Base-by-base conservation (phyloP, 2,329 filamentous ascomycete species). In the Tolypocladium tundrense region DNA sequence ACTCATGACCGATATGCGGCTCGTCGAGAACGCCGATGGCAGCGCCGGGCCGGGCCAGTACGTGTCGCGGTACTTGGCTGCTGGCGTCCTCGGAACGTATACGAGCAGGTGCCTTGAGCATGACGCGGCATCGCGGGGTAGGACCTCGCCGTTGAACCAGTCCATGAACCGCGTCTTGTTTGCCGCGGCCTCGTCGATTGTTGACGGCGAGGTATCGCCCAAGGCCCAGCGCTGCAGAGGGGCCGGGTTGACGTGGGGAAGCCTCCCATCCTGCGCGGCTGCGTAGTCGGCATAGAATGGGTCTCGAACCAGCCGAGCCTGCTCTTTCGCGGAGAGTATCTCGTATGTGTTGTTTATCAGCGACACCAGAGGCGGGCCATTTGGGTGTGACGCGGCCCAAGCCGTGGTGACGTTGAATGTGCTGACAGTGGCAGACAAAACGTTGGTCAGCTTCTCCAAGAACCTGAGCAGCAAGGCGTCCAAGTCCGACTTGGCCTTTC, bases 91-190 rank as follows among this genome's bases (percentile, higher is more conserved):
- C 60, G 43, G 76, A 1, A 76, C 68, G 60, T 83, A 82, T 16
- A 84, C 65, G 21, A 82, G 60, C 0, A 84, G 59, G 27, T 71
- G 75, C 7, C 78, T 72, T 4, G 77, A 80, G 67, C 81, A 84
- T 57, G 35, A 73, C 58, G 0, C 63, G 2, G 40, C 11, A n/a
- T 57, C 51, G 24, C 37, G 31, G 16, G 58, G 56, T 24, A 82
- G 70, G 7, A 83, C 71, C 8, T 76, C 69, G 37, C 61, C 66
- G 53, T 76, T 76, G 64, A 81, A 79, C 71, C 74, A 77, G 53
- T 72, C 63, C 66, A 72, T 73, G 63, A 78, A 77, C n/a, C 70
- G 62, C 0, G 78, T 79, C 61, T 81, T 82, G 64, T 81, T 80
- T 6, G 69, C 63, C 7, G 79, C 67, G 4, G 76, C 81, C 2